phyloP scores from a whole-genome alignment of 2,329 filamentous ascomycete genomes.

The Calcarisporium arbuscula region DNA sequence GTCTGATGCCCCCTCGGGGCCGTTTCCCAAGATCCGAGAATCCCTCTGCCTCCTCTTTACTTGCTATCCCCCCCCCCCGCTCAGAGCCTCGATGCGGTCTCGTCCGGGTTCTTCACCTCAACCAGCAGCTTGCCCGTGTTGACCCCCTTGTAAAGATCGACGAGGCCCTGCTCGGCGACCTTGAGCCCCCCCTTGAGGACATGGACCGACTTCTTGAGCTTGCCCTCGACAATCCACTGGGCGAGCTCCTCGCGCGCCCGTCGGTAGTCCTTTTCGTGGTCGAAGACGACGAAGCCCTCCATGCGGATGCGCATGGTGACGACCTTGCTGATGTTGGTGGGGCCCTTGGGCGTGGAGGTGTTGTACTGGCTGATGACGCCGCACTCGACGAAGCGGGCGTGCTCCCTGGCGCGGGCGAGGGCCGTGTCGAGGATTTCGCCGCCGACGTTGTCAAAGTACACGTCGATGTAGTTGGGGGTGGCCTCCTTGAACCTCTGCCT shows the following conservation, averaged over 20 bases:
- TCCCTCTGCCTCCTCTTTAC: no score
- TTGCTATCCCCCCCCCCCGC: no score
- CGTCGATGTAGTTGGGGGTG: conserved; percentile 55
- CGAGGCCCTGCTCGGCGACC: conserved; percentile 56
- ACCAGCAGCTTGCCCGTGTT: conserved; percentile 65
- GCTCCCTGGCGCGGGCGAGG: conserved; percentile 53
- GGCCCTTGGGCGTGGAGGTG: conserved; percentile 45
- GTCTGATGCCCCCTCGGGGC: no score
- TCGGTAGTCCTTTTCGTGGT: conserved; percentile 53
- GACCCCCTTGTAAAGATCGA: conserved; percentile 58
- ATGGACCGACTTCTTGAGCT: conserved; percentile 64
- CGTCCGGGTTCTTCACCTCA: conserved; percentile 37
- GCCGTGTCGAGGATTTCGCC: conserved; percentile 65
- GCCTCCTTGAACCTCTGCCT: conserved; percentile 52
- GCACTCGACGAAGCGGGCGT: conserved; percentile 64
- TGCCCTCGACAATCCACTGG: conserved; percentile 65
- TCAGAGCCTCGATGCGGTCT: conserved; percentile 15
- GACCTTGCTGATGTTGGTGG: conserved; percentile 47
- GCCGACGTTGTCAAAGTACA: conserved; percentile 71
- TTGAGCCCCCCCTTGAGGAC: conserved; percentile 63
- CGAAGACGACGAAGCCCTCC: conserved; percentile 69
- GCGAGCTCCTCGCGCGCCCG: conserved; percentile 54
- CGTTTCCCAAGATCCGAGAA: no score
- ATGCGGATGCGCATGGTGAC: conserved; percentile 52
- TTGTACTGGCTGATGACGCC: conserved; percentile 68